Evolutionary conservation across 495 filamentous ascomycete species (phyloP), one percentile per base, ranked within the genome.

Genomic region (Aspergillus diversus): DNA sequence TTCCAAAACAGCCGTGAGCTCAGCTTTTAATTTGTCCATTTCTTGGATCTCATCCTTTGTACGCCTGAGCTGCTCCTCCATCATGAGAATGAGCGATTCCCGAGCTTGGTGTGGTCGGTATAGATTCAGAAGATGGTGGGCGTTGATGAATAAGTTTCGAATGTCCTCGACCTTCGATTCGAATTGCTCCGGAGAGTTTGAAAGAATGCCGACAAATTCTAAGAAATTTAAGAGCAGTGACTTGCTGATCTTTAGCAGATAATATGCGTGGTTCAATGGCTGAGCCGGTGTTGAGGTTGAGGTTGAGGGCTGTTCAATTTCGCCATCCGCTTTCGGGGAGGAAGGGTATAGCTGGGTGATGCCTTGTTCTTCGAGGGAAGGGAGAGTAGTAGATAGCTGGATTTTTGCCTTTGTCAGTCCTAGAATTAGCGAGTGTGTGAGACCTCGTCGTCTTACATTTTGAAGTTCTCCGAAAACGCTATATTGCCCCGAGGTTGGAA

Each of bases 61-160:
- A 63, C 78, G 81, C 63, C 90, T 86, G 37, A 97, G 73, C 71
- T 95, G 90, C 67, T 91, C 90, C 76, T 97, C 92, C 93, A 99
- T 95, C 83, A 95, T 86, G 69, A 88, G 72, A 32, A 97, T 96
- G 48, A 98, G 79, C 33, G 88, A 92, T 76, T 98, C 96, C 42
- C 95, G 80, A 31, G 93, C 93, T 74, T 99, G 96, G 73, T 99
- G 95, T 3, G 95, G 96, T 27, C 95, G 88, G 74, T 97, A 98
- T 61, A 95, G 88, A 73, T 99, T 99, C 53, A 97, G 84, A 17
- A 94, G 83, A 64, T 93, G 90, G 72, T 97, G 92, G 57, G 93
- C 89, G 75, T 98, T 97, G 68, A 92, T 86, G 60, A 94, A 88
- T 5, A 97, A 67, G 31, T 86, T 90, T 66, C 87, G 81, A n/a